Conservation (phyloP, 371 early-diverging fungal species). For the Actinomortierella wolfii region DNA sequence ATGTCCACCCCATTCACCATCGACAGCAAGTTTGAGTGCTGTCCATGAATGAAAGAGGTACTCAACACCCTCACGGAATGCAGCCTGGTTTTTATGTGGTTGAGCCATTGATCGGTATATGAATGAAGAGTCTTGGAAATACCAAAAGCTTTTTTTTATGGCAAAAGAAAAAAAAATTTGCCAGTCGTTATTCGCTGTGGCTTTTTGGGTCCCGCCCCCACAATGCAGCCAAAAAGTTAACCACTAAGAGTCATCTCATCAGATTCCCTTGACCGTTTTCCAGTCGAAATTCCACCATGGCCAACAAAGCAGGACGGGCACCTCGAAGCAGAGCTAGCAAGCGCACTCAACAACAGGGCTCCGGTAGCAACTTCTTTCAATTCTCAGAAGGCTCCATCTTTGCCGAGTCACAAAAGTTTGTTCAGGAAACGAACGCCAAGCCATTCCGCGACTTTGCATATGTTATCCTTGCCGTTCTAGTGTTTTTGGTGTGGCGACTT, state of each 20-base stretch:
- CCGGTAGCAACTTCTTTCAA: conserved; percentile 1
- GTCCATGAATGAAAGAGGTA: conserved; percentile 73
- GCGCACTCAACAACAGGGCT: conserved; percentile 7
- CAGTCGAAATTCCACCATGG: conserved; percentile 14
- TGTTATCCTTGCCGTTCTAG: conserved; percentile 12
- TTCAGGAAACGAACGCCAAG: conserved; percentile 36
- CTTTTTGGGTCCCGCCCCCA: not conserved
- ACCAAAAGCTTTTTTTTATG: not conserved
- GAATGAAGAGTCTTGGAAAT: not conserved
- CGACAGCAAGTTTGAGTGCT: conserved; percentile 77
- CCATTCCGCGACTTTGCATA: conserved; percentile 45
- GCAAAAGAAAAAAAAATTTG: conserved; percentile 6
- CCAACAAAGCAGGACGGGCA: conserved; percentile 37
- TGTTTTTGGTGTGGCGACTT: conserved; percentile 29
- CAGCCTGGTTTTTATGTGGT: conserved; percentile 63
- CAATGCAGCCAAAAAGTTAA: too few species aligned
- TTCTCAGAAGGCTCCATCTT: conserved; percentile 35
- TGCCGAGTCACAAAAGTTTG: conserved; percentile 37
- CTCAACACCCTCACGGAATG: conserved; percentile 63
- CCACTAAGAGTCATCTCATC: too few species aligned
- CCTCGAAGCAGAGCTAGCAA: conserved; percentile 37
- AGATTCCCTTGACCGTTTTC: too few species aligned
- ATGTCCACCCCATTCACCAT: conserved; percentile 82
- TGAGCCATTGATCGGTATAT: conserved; percentile 15
- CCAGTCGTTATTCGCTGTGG: not conserved